Evolutionary conservation across 345 rosid genomes (phyloP).

Genomic region (Aegle marmelos): DNA sequence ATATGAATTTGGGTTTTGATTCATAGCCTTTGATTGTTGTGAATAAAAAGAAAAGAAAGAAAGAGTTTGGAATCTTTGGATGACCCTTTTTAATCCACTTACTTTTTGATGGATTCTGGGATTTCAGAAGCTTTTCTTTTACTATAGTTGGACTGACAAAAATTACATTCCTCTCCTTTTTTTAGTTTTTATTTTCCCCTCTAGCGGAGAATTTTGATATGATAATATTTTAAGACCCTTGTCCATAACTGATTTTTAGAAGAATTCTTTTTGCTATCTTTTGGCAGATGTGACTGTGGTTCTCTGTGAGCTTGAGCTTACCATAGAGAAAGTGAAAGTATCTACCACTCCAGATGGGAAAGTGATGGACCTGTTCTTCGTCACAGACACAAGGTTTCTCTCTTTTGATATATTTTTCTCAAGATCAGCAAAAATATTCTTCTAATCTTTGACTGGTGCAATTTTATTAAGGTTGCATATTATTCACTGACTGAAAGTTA

Average conservation of each 20-base stretch:
- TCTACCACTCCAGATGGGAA: constrained; percentile 94
- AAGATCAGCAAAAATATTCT: background rate
- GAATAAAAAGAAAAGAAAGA: background rate
- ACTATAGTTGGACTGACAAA: background rate
- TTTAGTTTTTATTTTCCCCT: background rate
- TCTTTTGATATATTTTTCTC: constrained; percentile 10
- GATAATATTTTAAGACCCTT: background rate
- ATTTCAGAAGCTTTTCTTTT: background rate
- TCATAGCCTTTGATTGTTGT: background rate
- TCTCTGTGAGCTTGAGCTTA: constrained; percentile 84
- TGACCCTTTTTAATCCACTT: background rate
- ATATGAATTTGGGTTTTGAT: background rate
- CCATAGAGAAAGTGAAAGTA: constrained; percentile 86
- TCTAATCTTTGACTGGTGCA: background rate
- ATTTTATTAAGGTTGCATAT: background rate
- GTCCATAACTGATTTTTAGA: constrained; percentile 14
- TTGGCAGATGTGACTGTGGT: constrained; percentile 72
- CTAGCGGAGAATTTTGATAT: constrained; percentile 11
- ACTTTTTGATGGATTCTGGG: background rate
- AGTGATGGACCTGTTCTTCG: constrained; percentile 90
- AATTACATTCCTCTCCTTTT: background rate
- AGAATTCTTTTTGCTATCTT: constrained; percentile 4
- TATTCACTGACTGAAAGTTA: background rate
- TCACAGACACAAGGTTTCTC: constrained; percentile 83
- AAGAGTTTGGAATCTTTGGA: background rate